Percentiles rank a stretch among this genome's conserved stretches.
Conservation (phyloP, 1,284 basidiomycete genomes). For the Singerocomus inundabilis region DNA sequence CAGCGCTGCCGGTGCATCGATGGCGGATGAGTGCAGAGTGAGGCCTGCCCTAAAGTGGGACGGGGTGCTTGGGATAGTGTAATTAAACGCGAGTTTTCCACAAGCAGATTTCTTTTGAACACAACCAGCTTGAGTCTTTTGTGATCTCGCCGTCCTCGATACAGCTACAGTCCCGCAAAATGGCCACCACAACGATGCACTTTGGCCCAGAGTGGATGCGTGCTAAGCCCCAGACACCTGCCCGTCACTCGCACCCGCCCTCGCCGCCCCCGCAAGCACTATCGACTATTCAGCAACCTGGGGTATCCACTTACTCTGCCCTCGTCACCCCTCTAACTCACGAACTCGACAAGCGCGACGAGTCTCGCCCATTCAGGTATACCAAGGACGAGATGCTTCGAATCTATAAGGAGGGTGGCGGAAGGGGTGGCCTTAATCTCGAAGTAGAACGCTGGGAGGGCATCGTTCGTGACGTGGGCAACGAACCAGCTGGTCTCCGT, state of each 20-base stretch:
- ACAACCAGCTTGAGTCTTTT: neutral
- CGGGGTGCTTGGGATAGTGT: conserved; percentile 11
- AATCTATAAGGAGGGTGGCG: conserved; percentile 80
- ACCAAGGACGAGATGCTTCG: conserved; percentile 81
- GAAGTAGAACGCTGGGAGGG: conserved; percentile 87
- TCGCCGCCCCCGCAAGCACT: conserved; percentile 52
- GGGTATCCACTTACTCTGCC: conserved; percentile 76
- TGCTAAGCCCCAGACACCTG: conserved; percentile 59
- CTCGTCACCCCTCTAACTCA: conserved; percentile 60
- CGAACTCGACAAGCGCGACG: conserved; percentile 56
- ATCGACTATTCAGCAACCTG: conserved; percentile 43
- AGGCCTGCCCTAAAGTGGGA: conserved; percentile 35
- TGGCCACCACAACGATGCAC: conserved; percentile 76
- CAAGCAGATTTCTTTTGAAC: conserved; percentile 20
- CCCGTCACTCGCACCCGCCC: conserved; percentile 52
- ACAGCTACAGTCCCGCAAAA: conserved; percentile 36
- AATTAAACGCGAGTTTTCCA: conserved; percentile 29
- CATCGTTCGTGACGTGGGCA: conserved; percentile 73
- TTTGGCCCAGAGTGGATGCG: conserved; percentile 91
- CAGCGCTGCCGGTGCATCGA: conserved; percentile 40
- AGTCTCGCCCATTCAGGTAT: conserved; percentile 79
- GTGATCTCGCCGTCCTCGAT: too few relatives aligned
- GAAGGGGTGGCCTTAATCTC: conserved; percentile 70
- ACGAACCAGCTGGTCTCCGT: conserved; percentile 72
- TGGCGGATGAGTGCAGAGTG: conserved; percentile 30